Conservation (phyloP, 2,329 filamentous ascomycete genomes). For the Simplicillium aogashimaense region DNA sequence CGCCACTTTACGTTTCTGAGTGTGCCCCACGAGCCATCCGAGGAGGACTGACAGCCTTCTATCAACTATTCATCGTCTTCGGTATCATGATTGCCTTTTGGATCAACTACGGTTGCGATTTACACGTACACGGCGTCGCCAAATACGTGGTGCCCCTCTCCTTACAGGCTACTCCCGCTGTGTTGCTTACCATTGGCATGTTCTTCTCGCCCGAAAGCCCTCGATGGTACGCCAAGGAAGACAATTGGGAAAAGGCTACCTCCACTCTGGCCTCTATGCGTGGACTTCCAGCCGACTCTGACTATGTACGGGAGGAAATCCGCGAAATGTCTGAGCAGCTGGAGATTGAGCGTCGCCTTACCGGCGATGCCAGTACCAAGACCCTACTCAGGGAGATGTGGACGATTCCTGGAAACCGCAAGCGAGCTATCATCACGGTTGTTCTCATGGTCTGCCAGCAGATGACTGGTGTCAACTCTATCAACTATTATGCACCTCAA, state of each 20-base stretch:
- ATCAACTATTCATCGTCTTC: slow-evolving; percentile 38
- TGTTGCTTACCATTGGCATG: slow-evolving; percentile 51
- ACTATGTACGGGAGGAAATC: slow-evolving; percentile 48
- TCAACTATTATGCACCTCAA: slow-evolving; percentile 60
- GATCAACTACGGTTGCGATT: slow-evolving; percentile 43
- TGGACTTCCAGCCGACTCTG: slow-evolving; percentile 38
- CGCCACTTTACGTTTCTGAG: slow-evolving; percentile 36
- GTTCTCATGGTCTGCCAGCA: slow-evolving; percentile 57
- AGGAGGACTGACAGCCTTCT: slow-evolving; percentile 38
- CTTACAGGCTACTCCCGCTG: slow-evolving; percentile 54
- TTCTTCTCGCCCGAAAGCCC: slow-evolving; percentile 49
- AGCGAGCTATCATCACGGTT: slow-evolving; percentile 54
- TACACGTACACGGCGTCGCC: slow-evolving; percentile 34
- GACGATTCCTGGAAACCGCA: slow-evolving; percentile 49
- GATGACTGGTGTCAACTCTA: slow-evolving; percentile 51
- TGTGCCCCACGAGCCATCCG: slow-evolving; percentile 40
- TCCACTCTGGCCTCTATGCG: slow-evolving; percentile 42
- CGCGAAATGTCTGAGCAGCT: slow-evolving; percentile 51
- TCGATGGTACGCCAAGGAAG: slow-evolving; percentile 57
- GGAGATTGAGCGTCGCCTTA: slow-evolving; percentile 50
- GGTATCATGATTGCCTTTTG: slow-evolving; percentile 33
- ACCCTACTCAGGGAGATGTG: slow-evolving; percentile 57
- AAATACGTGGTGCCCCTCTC: slow-evolving; percentile 53
- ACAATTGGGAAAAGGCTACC: slow-evolving; percentile 56
- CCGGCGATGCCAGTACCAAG: slow-evolving; percentile 40